These are phyloP conservation scores for Inosperma sp. DNA, from an alignment of 768 basidiomycete species.

Conservation along the genomic window DNA sequence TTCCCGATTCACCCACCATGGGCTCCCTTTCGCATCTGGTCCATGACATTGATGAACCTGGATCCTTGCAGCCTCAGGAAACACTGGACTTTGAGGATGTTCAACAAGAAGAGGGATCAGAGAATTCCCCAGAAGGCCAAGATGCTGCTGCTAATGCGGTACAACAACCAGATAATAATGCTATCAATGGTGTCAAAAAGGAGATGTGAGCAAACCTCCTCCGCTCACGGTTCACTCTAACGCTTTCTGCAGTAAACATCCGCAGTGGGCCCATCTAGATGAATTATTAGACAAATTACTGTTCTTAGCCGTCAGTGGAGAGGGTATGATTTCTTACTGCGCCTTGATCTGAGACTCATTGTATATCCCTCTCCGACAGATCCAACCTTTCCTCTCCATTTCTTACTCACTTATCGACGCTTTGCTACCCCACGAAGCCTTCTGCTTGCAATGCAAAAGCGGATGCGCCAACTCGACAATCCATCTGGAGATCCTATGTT, in stretches of 20 bases:
- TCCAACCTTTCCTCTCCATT: constrained; percentile 70
- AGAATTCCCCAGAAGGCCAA: constrained; percentile 13
- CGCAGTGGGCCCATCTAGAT: constrained; percentile 71
- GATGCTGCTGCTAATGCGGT: too few relatives aligned
- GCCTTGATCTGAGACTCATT: neutral
- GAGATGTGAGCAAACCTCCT: constrained; percentile 44
- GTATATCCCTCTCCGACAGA: constrained; percentile 40
- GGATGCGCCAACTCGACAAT: constrained; percentile 72
- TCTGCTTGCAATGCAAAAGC: constrained; percentile 83
- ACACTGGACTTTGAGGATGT: neutral
- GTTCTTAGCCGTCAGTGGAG: constrained; percentile 79
- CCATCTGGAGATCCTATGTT: constrained; percentile 78
- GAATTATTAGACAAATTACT: constrained; percentile 78
- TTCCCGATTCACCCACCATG: too few relatives aligned
- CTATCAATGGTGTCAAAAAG: constrained; percentile 36
- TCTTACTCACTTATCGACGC: constrained; percentile 78
- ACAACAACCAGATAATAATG: constrained; percentile 23
- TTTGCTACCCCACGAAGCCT: constrained; percentile 77
- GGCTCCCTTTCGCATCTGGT: too few relatives aligned
- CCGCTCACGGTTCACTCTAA: neutral
- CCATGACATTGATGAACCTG: too few relatives aligned
- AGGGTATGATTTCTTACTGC: constrained; percentile 46
- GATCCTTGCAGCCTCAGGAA: too few relatives aligned
- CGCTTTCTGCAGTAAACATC: constrained; percentile 39
- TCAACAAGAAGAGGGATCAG: neutral